A percentile compares a stretch with the other conserved stretches of the same genome.
Conservation (phyloP, 495 filamentous ascomycete genomes). For the Tuber aestivum region DNA sequence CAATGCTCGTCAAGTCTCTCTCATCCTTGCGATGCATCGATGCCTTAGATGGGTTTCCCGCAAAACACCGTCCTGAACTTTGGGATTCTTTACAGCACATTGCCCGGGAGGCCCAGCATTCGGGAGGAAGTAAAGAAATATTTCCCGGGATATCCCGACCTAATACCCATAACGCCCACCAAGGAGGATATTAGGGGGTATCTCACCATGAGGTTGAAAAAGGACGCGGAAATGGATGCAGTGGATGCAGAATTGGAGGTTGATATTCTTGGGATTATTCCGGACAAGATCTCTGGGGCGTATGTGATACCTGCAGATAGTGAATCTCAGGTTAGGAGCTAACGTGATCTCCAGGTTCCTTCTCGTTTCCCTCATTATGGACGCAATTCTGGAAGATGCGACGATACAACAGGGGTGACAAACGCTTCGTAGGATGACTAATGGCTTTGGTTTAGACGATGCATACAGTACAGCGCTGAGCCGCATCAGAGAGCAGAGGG, state of each 20-base stretch:
- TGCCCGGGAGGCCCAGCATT: neutral
- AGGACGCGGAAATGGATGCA: neutral
- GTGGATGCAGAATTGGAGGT: neutral
- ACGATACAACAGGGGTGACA: neutral
- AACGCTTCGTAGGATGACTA: neutral
- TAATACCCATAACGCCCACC: neutral
- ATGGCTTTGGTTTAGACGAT: neutral
- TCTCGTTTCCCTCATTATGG: neutral
- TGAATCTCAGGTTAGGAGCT: neutral
- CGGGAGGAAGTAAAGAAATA: neutral
- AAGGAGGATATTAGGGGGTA: neutral
- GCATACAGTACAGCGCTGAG: neutral
- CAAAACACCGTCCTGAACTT: neutral
- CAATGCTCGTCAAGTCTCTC: neutral
- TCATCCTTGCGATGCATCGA: neutral
- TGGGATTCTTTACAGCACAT: neutral
- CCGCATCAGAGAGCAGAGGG: neutral
- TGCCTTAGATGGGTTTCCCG: neutral
- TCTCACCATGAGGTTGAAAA: neutral
- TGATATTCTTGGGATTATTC: neutral
- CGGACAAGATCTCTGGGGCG: neutral
- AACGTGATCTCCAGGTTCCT: neutral
- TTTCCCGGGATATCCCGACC: neutral
- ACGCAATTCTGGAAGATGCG: neutral
- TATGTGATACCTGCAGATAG: neutral